A percentile compares a stretch with the other conserved stretches of the same genome.
Evolutionary conservation across 2,329 filamentous ascomycete species (phyloP).

Genomic region (Pyricularia sp.): DNA sequence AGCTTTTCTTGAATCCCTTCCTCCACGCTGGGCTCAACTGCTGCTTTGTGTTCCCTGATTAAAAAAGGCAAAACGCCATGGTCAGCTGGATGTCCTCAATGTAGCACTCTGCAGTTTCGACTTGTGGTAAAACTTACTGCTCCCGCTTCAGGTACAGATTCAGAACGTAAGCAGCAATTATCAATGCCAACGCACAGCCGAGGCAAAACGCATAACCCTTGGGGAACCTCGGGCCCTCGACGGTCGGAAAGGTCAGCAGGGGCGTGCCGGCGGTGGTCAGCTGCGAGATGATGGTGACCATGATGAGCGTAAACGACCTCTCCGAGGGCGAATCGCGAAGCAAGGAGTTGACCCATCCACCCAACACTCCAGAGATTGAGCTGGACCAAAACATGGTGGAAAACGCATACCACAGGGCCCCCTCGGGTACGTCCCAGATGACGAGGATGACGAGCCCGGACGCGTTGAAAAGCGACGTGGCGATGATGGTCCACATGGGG

Average conservation of each 20-base stretch:
- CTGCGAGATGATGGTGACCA: constrained; percentile 40
- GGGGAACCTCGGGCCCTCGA: constrained; percentile 19
- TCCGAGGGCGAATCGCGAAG: constrained; percentile 35
- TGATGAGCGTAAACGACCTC: constrained; percentile 19
- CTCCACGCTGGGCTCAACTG: not conserved
- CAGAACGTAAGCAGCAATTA: not conserved
- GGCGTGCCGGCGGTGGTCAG: constrained; percentile 47
- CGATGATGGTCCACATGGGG: constrained; percentile 44
- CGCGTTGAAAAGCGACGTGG: constrained; percentile 39
- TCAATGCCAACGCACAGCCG: not conserved
- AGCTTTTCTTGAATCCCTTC: not conserved
- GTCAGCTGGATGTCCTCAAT: no score
- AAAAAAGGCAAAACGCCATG: not conserved
- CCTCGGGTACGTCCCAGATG: constrained; percentile 46
- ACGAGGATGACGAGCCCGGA: constrained; percentile 42
- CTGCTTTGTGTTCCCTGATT: not conserved
- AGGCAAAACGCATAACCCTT: constrained; percentile 16
- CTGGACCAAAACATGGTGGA: constrained; percentile 36
- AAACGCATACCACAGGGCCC: constrained; percentile 44
- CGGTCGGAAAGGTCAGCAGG: constrained; percentile 26
- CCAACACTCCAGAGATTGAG: constrained; percentile 43
- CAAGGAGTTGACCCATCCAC: constrained; percentile 45
- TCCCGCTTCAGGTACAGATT: constrained; percentile 1
- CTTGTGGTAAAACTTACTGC: not conserved
- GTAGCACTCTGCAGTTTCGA: no score